Evolutionary conservation across 1,139 yeast species (phyloP), one percentile per base, ranked within the genome.

Genomic region (Magnusiomyces sp.): DNA sequence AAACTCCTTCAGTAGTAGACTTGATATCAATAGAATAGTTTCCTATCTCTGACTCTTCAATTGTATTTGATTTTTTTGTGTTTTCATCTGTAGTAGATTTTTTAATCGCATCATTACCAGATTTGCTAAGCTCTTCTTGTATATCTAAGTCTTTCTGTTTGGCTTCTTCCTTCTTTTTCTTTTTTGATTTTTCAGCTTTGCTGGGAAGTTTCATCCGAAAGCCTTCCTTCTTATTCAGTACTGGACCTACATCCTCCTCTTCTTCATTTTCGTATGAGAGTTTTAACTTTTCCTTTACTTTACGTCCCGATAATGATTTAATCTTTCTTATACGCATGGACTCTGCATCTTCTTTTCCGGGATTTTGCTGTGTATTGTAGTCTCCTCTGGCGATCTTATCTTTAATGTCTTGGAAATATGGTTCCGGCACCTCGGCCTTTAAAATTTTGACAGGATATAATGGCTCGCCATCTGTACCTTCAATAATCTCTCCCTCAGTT

Each of bases 361-460:
- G 7, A 5, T 23, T 4, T 7, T 23, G 29, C 7, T 5, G 29
- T 5, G 29, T 5, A 5, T 23, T 7, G 7, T 23, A 23, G 40
- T 51, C 49, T 55, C 49, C 50, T 58, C 42, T 53, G 32, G 29
- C 34, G 46, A 51, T 34, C 43, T 44, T 32, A 16, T 45, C 45
- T 45, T 40, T 54, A 53, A 79, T 59, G 57, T 77, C 81, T 7
- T 69, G 71, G 59, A 82, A 82, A 62, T 68, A 81, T 6, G 76
- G 75, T 11, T 70, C 66, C 2, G 74, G 58, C 2, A 82, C 73
- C 44, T 71, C 73, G 1, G 72, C 62, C 1, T 60, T 63, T 1
- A 59, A 61, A 16, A 83, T 71, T 37, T 14, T 34, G 3, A 14
- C 13, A n/a, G 40, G 20, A 4, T 9, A 37, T 37, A 37, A 37